Conservation (phyloP, 2,329 filamentous ascomycete genomes). For the Elsinoe australis region DNA sequence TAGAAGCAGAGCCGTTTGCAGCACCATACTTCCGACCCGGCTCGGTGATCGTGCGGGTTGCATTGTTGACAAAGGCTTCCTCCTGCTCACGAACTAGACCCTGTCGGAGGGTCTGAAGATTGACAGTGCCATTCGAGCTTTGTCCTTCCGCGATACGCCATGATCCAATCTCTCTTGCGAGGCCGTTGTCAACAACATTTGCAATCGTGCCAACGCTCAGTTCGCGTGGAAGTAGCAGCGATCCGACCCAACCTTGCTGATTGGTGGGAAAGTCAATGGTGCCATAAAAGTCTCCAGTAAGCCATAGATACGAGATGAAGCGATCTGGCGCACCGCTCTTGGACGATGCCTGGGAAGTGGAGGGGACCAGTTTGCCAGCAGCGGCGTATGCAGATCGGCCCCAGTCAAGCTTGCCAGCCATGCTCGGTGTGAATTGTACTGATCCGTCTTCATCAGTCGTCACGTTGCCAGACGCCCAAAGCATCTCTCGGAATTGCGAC, state of each 20-base stretch:
- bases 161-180: conserved; percentile 34
- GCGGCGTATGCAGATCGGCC: conserved; percentile 39
- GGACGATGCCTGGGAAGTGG: conserved; percentile 33
- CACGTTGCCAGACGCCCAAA: conserved; percentile 37
- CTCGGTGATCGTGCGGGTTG: conserved; percentile 22
- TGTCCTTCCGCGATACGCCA: conserved; percentile 32
- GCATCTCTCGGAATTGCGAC: conserved; percentile 36
- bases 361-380: conserved; percentile 36
- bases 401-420: conserved; percentile 38
- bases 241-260: conserved; percentile 41
- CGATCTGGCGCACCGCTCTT: conserved; percentile 37
- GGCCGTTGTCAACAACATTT: conserved; percentile 37
- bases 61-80: conserved; percentile 28
- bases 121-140: conserved; percentile 31
- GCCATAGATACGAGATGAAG: conserved; percentile 38
- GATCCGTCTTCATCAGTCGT: conserved; percentile 19
- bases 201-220: conserved; percentile 35
- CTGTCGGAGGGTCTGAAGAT: conserved; percentile 35
- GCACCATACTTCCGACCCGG: too few species aligned
- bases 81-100: conserved; percentile 35
- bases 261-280: conserved; percentile 34
- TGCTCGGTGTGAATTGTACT: conserved; percentile 35
- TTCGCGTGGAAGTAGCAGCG: conserved; percentile 38
- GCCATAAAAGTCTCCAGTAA: conserved; percentile 39
- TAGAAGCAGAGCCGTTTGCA: too few species aligned